Evolutionary conservation across 2,329 filamentous ascomycete genomes (phyloP).

Genomic region (Fusarium lyarnte): DNA sequence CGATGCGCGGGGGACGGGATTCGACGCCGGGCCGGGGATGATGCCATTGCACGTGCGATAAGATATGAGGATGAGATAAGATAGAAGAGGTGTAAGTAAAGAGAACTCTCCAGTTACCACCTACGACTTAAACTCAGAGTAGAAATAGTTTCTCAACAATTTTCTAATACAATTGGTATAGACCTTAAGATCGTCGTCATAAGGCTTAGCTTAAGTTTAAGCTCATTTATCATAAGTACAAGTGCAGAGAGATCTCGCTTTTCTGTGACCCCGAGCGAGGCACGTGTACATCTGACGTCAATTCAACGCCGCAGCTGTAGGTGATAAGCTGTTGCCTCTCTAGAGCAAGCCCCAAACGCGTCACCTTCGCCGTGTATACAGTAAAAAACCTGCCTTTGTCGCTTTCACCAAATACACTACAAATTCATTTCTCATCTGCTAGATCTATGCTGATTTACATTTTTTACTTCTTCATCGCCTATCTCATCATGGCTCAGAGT

Average conservation of each 20-base stretch:
- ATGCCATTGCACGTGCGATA: slow-evolving; percentile 44
- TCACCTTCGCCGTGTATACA: slow-evolving; percentile 20
- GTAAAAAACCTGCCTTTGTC: not conserved
- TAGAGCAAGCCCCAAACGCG: slow-evolving; percentile 25
- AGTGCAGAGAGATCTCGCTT: not conserved
- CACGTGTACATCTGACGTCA: slow-evolving; percentile 31
- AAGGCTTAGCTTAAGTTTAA: not conserved
- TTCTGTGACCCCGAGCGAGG: not conserved
- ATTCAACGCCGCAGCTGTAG: not conserved
- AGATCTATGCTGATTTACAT: slow-evolving; percentile 29
- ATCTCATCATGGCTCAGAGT: slow-evolving; percentile 43
- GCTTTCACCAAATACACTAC: not conserved
- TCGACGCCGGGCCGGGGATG: slow-evolving; percentile 27
- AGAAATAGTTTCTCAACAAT: not conserved
- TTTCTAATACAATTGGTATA: not conserved
- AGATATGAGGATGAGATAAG: slow-evolving; percentile 22
- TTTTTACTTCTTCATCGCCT: slow-evolving; percentile 18
- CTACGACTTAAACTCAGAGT: not conserved
- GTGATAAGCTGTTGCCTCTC: slow-evolving; percentile 28
- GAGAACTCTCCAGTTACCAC: not conserved
- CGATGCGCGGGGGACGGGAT: slow-evolving; percentile 33
- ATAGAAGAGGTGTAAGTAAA: not conserved
- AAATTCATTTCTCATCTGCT: too few species aligned
- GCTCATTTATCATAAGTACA: not conserved
- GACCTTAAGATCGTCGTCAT: not conserved